Conservation (phyloP, 2,329 filamentous ascomycete species). For the Neobulgaria alba region DNA sequence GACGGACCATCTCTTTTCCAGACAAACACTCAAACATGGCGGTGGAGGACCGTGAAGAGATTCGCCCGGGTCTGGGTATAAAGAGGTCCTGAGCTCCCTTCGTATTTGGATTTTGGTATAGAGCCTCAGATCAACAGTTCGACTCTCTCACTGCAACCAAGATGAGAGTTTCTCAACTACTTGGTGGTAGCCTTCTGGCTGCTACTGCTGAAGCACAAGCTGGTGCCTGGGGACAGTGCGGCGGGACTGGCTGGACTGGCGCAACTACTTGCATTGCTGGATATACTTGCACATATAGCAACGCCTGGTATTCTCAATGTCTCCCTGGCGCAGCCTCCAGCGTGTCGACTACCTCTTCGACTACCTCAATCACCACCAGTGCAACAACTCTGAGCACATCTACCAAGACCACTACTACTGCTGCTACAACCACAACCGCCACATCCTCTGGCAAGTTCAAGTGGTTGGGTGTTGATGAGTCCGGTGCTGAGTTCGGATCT, state of each 20-base stretch:
- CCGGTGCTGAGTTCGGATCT: slow-evolving; percentile 55
- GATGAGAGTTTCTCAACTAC: slow-evolving; percentile 1
- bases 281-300: slow-evolving; percentile 16
- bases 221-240: slow-evolving; percentile 27
- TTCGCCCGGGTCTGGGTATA: not conserved
- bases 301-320: slow-evolving; percentile 13
- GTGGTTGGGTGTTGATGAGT: slow-evolving; percentile 31
- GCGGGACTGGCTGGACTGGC: slow-evolving; percentile 26
- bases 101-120: not conserved
- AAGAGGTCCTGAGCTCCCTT: not conserved
- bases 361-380: not conserved
- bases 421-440: not conserved
- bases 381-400: not conserved
- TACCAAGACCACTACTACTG: not conserved
- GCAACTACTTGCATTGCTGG: slow-evolving; percentile 23
- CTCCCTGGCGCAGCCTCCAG: slow-evolving; percentile 2
- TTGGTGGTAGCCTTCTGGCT: slow-evolving; percentile 2
- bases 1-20: not conserved
- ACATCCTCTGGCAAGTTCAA: slow-evolving; percentile 11
- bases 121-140: not conserved
- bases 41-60: not conserved
- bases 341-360: not conserved
- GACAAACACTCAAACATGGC: not conserved
- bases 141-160: not conserved
- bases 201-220: slow-evolving; percentile 4